Evolutionary conservation across 1,284 basidiomycete species (phyloP), one percentile per base, ranked within the genome.

Genomic region (Mycosarcoma maydis): DNA sequence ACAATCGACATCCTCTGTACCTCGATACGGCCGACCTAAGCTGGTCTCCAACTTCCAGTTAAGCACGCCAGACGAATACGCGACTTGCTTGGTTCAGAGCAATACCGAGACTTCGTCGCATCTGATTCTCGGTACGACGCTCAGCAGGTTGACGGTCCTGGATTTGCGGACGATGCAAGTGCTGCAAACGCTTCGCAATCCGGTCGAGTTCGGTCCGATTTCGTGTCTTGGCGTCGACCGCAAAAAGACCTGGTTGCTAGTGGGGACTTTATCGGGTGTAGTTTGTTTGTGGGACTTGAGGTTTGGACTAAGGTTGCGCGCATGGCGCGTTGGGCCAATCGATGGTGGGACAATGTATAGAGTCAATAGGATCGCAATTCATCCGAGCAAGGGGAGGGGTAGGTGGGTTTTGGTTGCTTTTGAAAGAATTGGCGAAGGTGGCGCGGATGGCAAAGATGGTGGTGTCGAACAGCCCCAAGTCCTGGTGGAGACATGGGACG

Each of bases 251-350:
- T 98, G 95, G 95, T 85, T 94, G 30, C 85, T 95, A 6, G 88
- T 91, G 26, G 94, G 92, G 2, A 95, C 94, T 0, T 87, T 90
- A 3, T 87, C 87, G 1, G 95, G 95, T 5, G 87, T 89, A 9
- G 83, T 98, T 7, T 88, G 89, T 3, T 85, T 98, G 1, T 98
- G 94, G 94, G 95, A 98, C 83, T 87, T 94, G 46, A 88, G 95
- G 3, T 98, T 98, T 72, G 92, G 92, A 0, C 84, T 98, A n/a
- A 83, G 91, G 6, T 84, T 98, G 72, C 90, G 90, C 79, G 90
- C 88, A 45, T 97, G 94, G 94, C 87, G 88, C 66, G 88, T 89
- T 1, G 88, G 50, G 33, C 13, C 32, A 24, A 39, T 22, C 14
- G 39, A 52, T 34, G 38, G 14, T 3, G 38, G 33, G 3, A 26